Base-by-base conservation (phyloP, 352 stramenopile genomes). In the Phytophthora lateralis region DNA sequence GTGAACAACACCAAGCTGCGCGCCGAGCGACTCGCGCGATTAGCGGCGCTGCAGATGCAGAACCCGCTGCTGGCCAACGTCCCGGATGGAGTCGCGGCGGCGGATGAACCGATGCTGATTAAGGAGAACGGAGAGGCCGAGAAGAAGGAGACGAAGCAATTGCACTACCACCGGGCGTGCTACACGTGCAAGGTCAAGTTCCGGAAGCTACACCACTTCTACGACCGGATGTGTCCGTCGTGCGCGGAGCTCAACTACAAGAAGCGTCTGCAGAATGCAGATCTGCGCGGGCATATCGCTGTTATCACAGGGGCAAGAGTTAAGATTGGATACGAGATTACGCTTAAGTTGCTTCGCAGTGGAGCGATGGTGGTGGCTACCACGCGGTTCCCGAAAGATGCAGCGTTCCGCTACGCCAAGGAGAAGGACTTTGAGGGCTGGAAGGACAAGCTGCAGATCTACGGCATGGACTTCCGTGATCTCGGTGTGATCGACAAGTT, bases 301-400 rank as follows among this genome's bases (percentile, higher is more conserved):
- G 69, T 98, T 18, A 88, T 98, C 7, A 98, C 96, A 0, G 95
- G 95, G 42, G 91, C 90, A 6, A 80, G 96, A 24, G 94, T 99
- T 38, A 99, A 99, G 68, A 99, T 99, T 73, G 95, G 96, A 6
- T 98, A 93, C 66, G 90, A 98, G 65, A 93, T 95, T 14, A 85
- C 88, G 55, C 71, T 99, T 10, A 98, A 98, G 68, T 72, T 98
- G 20, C 76, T 99, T 50, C 78, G 95, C 6, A 82, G 78, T 32
- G 92, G 91, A 6, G 82, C 81, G 9, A 86, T 57, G 6, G 94
- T 98, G 3, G 75, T 98, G 27, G 95, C 93, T 12, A 98, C 92
- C 2, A 98, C 93, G 24, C 76, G 96, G 26, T 99, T 99, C 76
- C 93, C 95, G 2, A 97, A 98, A 61, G 83, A 97, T 57, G 90